phyloP scores from a whole-genome alignment of 2,329 filamentous ascomycete genomes.

The Penicillium sclerotigenum region DNA sequence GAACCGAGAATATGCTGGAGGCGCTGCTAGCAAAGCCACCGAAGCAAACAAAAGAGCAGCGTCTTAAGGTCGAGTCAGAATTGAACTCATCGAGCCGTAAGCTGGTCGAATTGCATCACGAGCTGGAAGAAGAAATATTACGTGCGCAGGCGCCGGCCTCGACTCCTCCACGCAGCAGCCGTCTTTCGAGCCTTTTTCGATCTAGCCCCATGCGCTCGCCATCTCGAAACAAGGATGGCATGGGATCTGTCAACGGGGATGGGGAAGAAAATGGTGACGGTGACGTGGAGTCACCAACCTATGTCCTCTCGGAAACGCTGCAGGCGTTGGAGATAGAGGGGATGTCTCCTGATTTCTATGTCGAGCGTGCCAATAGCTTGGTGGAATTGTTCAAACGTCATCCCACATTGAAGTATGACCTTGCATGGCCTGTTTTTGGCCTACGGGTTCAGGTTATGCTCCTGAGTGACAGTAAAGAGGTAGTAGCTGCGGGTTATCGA shows the following conservation, averaged over 20 bases:
- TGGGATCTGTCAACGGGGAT: slow-evolving; percentile 38
- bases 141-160: slow-evolving; percentile 55
- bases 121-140: slow-evolving; percentile 60
- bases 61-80: slow-evolving; percentile 77
- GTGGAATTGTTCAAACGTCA: slow-evolving; percentile 96
- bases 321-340: slow-evolving; percentile 85
- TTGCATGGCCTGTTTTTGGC: slow-evolving; percentile 94
- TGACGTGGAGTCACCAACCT: slow-evolving; percentile 81
- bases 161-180: slow-evolving; percentile 48
- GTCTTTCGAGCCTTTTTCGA: slow-evolving; percentile 58
- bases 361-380: slow-evolving; percentile 83
- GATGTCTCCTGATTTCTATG: slow-evolving; percentile 91
- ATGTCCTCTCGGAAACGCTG: slow-evolving; percentile 82
- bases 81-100: slow-evolving; percentile 81
- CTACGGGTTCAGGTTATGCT: slow-evolving; percentile 93
- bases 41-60: slow-evolving; percentile 88
- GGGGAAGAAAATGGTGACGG: slow-evolving; percentile 57
- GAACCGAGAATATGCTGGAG: slow-evolving; percentile 96
- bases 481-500: slow-evolving; percentile 89
- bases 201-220: slow-evolving; percentile 55
- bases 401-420: slow-evolving; percentile 90
- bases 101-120: slow-evolving; percentile 57
- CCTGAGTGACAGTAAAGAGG: slow-evolving; percentile 89
- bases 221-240: slow-evolving; percentile 31
- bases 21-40: slow-evolving; percentile 91